Evolutionary conservation across 257 asterid species (phyloP).

Genomic region (Orobanche coerulescens): DNA sequence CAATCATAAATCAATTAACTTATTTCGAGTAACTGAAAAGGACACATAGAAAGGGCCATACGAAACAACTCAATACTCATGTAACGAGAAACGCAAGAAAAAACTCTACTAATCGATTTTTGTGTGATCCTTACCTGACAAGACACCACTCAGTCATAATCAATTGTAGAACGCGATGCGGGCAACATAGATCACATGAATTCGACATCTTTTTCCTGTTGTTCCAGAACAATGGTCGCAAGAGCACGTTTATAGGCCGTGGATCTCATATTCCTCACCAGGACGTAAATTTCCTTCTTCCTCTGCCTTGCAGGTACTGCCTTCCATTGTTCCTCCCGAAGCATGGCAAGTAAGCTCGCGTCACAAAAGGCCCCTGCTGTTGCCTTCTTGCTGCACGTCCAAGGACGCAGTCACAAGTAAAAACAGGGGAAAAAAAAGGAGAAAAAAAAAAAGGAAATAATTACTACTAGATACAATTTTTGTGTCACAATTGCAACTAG

Average conservation of each 20-base stretch:
- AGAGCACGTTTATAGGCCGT: conserved; percentile 83
- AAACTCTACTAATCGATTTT: too few relatives aligned
- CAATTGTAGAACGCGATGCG: too few relatives aligned
- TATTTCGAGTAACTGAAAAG: too few relatives aligned
- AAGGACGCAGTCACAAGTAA: conserved; percentile 3
- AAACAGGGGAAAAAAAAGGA: background rate
- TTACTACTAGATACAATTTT: too few relatives aligned
- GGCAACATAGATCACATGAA: conserved; percentile 45
- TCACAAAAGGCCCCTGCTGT: conserved; percentile 64
- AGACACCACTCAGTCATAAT: too few relatives aligned
- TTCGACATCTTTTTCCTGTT: conserved; percentile 49
- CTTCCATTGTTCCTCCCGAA: conserved; percentile 74
- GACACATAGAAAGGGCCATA: too few relatives aligned
- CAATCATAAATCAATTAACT: too few relatives aligned
- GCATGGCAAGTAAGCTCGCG: conserved; percentile 52
- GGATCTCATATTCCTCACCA: conserved; percentile 84
- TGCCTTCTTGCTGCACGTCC: conserved; percentile 62
- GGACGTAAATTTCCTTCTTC: conserved; percentile 71
- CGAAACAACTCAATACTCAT: too few relatives aligned
- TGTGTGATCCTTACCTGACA: too few relatives aligned
- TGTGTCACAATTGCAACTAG: too few relatives aligned
- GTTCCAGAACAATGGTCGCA: conserved; percentile 73
- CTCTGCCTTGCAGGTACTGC: conserved; percentile 37
- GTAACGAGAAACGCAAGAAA: too few relatives aligned
- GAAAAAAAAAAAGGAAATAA: background rate